Conservation (phyloP, 192 early-diverging fungal genomes). For the Geosiphon pyriformis region DNA sequence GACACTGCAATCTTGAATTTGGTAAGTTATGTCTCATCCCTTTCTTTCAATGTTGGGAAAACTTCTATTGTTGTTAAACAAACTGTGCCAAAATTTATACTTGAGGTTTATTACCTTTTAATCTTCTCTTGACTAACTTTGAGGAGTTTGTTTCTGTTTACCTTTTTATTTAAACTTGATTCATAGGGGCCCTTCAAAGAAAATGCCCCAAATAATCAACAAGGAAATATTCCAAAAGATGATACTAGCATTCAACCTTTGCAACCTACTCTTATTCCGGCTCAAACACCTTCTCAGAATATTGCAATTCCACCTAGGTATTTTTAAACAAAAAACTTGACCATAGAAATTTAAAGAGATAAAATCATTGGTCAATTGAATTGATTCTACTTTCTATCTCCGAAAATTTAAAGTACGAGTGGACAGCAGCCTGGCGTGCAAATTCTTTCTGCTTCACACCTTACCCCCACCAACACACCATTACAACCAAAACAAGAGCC, state of each 20-base stretch:
- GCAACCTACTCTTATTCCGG: background rate
- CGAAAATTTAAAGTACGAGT: background rate
- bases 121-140: background rate
- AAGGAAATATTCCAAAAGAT: slow-evolving; percentile 6
- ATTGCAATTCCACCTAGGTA: slow-evolving; percentile 9
- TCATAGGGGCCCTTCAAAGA: slow-evolving; percentile 9
- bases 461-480: background rate
- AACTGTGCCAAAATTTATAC: no score
- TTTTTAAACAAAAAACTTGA: background rate
- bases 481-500: slow-evolving; percentile 14
- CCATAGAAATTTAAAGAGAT: background rate
- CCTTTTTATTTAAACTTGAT: background rate
- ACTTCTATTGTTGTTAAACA: no score
- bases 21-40: background rate
- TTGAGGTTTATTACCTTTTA: background rate
- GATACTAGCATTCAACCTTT: background rate
- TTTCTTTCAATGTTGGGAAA: background rate
- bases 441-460: background rate
- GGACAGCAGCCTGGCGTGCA: background rate
- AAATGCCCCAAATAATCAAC: slow-evolving; percentile 11
- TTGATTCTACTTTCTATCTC: no score
- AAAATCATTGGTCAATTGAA: background rate
- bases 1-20: slow-evolving; percentile 10
- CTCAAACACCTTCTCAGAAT: background rate
- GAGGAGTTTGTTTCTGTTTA: background rate